A percentile compares a stretch with the other conserved stretches of the same genome.
phyloP scores from a whole-genome alignment of 2,329 filamentous ascomycete genomes.

The Alternaria panax region DNA sequence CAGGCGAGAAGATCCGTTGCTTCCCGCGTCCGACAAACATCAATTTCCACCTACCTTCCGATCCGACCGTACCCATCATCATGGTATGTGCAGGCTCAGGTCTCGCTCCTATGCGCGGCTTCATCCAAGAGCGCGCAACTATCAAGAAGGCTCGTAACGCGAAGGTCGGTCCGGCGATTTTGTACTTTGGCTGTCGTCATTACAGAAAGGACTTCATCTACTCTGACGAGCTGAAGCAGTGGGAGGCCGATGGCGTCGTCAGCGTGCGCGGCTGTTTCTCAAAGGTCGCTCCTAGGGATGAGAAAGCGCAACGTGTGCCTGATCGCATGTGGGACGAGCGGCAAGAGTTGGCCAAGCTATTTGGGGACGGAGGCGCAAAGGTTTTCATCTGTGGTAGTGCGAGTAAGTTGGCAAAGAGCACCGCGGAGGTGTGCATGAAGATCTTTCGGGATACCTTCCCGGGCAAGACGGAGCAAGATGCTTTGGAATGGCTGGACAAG shows the following conservation, averaged over 20 bases:
- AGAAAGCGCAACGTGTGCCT: slow-evolving; percentile 56
- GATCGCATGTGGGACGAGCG: slow-evolving; percentile 58
- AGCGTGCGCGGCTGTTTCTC: slow-evolving; percentile 49
- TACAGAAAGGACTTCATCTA: slow-evolving; percentile 66
- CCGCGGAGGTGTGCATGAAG: slow-evolving; percentile 38
- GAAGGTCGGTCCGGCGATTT: slow-evolving; percentile 64
- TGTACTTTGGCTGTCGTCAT: slow-evolving; percentile 68
- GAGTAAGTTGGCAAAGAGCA: slow-evolving; percentile 51
- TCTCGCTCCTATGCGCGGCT: slow-evolving; percentile 43
- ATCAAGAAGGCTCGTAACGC: slow-evolving; percentile 23
- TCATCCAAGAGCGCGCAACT: slow-evolving; percentile 42
- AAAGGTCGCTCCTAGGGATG: slow-evolving; percentile 72
- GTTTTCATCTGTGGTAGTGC: slow-evolving; percentile 70
- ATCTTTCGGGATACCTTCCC: slow-evolving; percentile 16
- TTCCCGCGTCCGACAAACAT: slow-evolving; percentile 15
- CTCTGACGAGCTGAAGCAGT: slow-evolving; percentile 59
- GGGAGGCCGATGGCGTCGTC: slow-evolving; percentile 14
- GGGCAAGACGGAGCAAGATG: slow-evolving; percentile 11
- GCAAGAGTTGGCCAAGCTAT: slow-evolving; percentile 53
- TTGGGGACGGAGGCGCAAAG: slow-evolving; percentile 55
- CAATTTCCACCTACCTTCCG: slow-evolving; percentile 30
- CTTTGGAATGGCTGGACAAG: slow-evolving; percentile 4
- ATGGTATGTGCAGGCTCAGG: slow-evolving; percentile 49
- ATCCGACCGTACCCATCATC: slow-evolving; percentile 55
- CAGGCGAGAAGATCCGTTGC: slow-evolving; percentile 13